Conservation (phyloP, 2,329 filamentous ascomycete genomes). For the Diaporthe ilicicola region DNA sequence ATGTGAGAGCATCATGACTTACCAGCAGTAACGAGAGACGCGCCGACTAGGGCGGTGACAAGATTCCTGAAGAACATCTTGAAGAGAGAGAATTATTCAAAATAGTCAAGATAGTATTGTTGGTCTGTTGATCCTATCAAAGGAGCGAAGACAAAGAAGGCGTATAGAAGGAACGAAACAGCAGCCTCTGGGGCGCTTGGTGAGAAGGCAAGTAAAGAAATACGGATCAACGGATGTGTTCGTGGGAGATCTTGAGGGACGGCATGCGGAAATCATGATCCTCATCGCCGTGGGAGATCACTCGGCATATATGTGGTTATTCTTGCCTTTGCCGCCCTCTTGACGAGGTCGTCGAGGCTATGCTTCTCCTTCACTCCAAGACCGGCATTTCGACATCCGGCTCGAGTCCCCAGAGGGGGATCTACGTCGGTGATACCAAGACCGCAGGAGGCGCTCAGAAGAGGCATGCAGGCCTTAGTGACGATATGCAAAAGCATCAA, state of each 20-base stretch:
- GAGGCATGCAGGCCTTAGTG: slow-evolving; percentile 2
- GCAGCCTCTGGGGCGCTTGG: slow-evolving; percentile 32
- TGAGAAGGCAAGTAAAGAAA: slow-evolving; percentile 1
- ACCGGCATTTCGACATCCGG: slow-evolving; percentile 29
- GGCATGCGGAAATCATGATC: slow-evolving; percentile 33
- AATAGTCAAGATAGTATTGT: neutral
- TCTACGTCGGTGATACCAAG: slow-evolving; percentile 6
- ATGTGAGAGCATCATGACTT: slow-evolving; percentile 5
- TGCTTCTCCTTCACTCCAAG: neutral
- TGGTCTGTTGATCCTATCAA: slow-evolving; percentile 25
- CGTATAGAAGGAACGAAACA: slow-evolving; percentile 28
- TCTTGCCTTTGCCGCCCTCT: neutral
- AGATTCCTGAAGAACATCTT: slow-evolving; percentile 40
- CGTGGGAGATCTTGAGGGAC: slow-evolving; percentile 21
- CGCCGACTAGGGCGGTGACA: slow-evolving; percentile 41
- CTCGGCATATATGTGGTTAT: slow-evolving; percentile 23
- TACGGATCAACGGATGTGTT: slow-evolving; percentile 15
- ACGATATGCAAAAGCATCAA: slow-evolving; percentile 7
- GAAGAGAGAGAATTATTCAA: slow-evolving; percentile 2
- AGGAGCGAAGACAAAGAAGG: slow-evolving; percentile 17
- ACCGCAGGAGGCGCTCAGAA: slow-evolving; percentile 7
- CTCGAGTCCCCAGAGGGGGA: slow-evolving; percentile 11
- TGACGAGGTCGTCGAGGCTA: neutral
- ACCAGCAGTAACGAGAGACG: slow-evolving; percentile 43
- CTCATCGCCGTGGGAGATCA: slow-evolving; percentile 15